Evolutionary conservation across 768 basidiomycete genomes (phyloP).

Genomic region (Boletus insuetus): DNA sequence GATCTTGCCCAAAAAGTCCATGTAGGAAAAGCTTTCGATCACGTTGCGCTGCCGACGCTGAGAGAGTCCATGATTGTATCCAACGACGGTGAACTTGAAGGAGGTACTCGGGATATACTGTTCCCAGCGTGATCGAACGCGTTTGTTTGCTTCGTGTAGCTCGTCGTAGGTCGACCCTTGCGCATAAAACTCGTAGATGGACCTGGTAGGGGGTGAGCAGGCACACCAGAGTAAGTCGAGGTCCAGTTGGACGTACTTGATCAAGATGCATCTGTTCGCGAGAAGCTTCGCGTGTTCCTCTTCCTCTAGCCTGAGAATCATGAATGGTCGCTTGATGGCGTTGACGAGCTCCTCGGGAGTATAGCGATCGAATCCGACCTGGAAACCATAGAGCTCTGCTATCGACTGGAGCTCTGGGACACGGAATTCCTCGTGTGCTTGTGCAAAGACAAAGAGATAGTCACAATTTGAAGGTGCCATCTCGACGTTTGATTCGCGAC

Average conservation of each 20-base stretch:
- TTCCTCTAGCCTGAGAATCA: constrained; percentile 62
- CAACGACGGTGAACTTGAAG: constrained; percentile 78
- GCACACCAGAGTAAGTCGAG: background rate
- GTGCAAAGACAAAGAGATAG: constrained; percentile 76
- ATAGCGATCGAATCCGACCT: constrained; percentile 44
- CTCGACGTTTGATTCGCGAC: background rate
- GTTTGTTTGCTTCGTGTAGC: constrained; percentile 56
- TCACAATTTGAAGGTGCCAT: constrained; percentile 21
- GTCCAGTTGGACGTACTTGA: constrained; percentile 60
- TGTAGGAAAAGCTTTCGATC: constrained; percentile 81
- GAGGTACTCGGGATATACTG: constrained; percentile 62
- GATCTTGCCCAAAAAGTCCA: constrained; percentile 79
- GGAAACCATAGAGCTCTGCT: constrained; percentile 69
- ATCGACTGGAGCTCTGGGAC: constrained; percentile 80
- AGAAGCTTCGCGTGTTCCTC: constrained; percentile 76
- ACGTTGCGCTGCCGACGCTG: constrained; percentile 60
- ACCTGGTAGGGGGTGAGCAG: constrained; percentile 41
- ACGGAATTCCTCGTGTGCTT: constrained; percentile 78
- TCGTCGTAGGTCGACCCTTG: constrained; percentile 66
- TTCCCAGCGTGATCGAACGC: constrained; percentile 49
- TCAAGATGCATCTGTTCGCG: constrained; percentile 72
- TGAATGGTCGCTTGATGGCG: constrained; percentile 57
- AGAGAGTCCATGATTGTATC: constrained; percentile 72
- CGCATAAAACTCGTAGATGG: constrained; percentile 75
- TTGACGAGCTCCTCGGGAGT: constrained; percentile 47